Conservation (phyloP, 257 asterid species). For the Jacaranda mimosifolia region DNA sequence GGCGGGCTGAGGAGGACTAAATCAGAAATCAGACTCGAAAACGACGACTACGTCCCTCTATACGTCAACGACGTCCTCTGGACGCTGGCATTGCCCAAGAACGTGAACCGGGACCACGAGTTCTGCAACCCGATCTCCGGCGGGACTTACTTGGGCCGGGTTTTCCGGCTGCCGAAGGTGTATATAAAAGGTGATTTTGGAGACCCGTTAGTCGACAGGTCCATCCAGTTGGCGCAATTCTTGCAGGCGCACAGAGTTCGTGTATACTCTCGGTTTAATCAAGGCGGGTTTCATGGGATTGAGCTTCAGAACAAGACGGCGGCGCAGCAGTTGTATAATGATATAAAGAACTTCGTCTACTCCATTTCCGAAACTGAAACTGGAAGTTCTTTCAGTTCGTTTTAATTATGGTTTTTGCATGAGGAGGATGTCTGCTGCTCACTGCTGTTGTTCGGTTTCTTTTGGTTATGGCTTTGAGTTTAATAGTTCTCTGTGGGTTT, state of each 20-base stretch:
- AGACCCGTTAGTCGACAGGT: constrained; percentile 19
- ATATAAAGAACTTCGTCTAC: constrained; percentile 13
- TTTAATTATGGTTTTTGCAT: no score
- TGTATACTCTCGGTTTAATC: neutral
- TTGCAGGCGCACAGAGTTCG: neutral
- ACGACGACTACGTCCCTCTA: constrained; percentile 26
- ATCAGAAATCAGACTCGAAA: constrained; percentile 22
- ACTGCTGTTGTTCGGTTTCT: no score
- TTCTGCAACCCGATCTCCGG: constrained; percentile 33
- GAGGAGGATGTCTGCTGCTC: no score
- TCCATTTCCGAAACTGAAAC: neutral
- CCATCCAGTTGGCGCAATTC: constrained; percentile 1
- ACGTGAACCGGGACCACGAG: constrained; percentile 32
- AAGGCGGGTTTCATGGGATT: constrained; percentile 26
- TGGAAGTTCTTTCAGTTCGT: neutral
- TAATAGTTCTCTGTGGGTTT: no score
- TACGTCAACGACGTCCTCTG: constrained; percentile 33
- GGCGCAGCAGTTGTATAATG: constrained; percentile 21
- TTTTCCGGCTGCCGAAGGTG: neutral
- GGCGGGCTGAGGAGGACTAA: constrained; percentile 36
- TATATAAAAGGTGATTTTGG: constrained; percentile 18
- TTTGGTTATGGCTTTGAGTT: no score
- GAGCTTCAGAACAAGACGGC: constrained; percentile 16
- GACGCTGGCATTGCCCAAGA: constrained; percentile 35
- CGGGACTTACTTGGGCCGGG: constrained; percentile 29